Base-by-base conservation (phyloP, 2,329 filamentous ascomycete species). In the Pseudogymnoascus destructans region DNA sequence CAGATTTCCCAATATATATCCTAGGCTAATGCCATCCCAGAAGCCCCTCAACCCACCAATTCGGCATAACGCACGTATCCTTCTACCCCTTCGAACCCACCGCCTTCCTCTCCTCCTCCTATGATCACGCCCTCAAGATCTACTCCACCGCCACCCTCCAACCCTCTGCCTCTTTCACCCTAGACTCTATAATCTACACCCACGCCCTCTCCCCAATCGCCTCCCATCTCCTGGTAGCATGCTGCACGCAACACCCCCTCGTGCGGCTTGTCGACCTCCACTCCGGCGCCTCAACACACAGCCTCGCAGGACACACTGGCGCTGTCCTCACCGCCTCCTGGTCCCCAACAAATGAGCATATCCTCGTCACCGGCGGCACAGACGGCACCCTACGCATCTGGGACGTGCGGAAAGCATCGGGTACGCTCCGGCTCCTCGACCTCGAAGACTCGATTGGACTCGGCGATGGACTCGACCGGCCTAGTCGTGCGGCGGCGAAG, bases 201-300 rank as follows among this genome's bases (percentile, higher is more conserved):
- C 90, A 95, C 69, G 82, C 87, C 0, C 78, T 88, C 23, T 95
- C 90, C 0, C 79, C 84, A 40, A 74, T 91, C 59, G 79, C 89
- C 59, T 74, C 81, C 57, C 78, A 90, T 66, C 76, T 95, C 0
- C 79, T 95, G 3, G 87, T 96, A 8, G 90, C 92, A 8, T 93
- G 89, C 66, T 91, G 87, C 0, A 95, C 90, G 0, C 89, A 95
- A 63, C 84, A 93, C 68, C 88, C 89, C 5, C 79, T 87, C 23
- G 86, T 95, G 11, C 84, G 90, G 13, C 79, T 97, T 5, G 82
- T 96, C 5, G 92, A 97, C 68, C 77, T 96, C 32, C 86, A 87
- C 57, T 91, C 90, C 0, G 89, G 89, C 2, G 80, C 89, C 13
- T 82, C 79, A 54, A 84, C 86, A 1, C 86, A 90, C 67, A 81